These are phyloP conservation scores for Boletellus deceptivus DNA, from an alignment of 1,284 basidiomycete species.

Conservation along the genomic window DNA sequence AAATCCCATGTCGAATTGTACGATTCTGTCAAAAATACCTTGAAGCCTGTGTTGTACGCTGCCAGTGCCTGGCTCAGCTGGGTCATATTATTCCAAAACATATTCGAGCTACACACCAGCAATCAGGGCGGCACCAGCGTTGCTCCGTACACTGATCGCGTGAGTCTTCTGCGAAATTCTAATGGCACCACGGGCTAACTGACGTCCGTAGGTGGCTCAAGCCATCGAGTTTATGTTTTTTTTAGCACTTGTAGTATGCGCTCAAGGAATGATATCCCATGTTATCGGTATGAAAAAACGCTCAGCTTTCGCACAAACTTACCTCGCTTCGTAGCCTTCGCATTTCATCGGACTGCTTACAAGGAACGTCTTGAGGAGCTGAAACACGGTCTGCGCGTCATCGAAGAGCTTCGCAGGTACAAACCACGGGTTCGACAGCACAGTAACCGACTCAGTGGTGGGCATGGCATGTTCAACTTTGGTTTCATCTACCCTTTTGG, in stretches of 20 bases:
- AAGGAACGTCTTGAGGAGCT: conserved; percentile 67
- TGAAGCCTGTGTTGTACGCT: conserved; percentile 68
- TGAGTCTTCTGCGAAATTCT: conserved; percentile 6
- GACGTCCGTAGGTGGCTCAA: conserved; percentile 44
- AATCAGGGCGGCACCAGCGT: conserved; percentile 43
- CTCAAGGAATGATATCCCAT: conserved; percentile 65
- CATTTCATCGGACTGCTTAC: conserved; percentile 76
- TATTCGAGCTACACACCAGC: conserved; percentile 54
- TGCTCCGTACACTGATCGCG: conserved; percentile 53
- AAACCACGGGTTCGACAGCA: conserved; percentile 50
- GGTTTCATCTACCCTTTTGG: conserved; percentile 30
- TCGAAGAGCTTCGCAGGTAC: conserved; percentile 71
- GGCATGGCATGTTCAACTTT: conserved; percentile 41
- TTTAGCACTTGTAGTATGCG: conserved; percentile 56
- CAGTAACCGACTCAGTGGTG: conserved; percentile 33
- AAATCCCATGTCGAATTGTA: conserved; percentile 68
- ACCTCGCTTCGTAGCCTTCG: conserved; percentile 45
- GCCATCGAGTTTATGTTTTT: conserved; percentile 71
- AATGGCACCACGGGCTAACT: neutral
- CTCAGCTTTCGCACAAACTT: conserved; percentile 1
- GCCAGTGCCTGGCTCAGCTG: conserved; percentile 66
- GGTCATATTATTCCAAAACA: conserved; percentile 64
- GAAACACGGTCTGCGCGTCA: conserved; percentile 51
- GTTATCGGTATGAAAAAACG: conserved; percentile 41
- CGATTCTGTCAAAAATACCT: conserved; percentile 61